These are phyloP conservation scores for Candida neerlandica DNA, from an alignment of 1,139 yeast genomes.

Conservation along the genomic window DNA sequence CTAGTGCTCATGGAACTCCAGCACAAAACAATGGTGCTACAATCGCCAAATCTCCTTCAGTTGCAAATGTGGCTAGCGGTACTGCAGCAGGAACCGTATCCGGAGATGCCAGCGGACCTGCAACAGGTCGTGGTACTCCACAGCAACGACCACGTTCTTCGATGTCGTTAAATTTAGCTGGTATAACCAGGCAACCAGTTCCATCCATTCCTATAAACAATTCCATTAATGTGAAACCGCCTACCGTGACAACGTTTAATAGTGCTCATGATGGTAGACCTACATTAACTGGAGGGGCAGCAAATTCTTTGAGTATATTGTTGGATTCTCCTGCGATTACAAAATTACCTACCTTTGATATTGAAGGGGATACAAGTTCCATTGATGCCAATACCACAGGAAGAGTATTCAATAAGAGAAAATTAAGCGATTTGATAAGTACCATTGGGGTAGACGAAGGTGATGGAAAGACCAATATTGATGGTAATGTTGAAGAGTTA, in stretches of 20 bases:
- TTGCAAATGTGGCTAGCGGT: constrained; percentile 7
- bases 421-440: constrained; percentile 80
- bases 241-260: constrained; percentile 62
- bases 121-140: constrained; percentile 11
- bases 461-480: constrained; percentile 85
- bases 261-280: constrained; percentile 62
- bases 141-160: constrained; percentile 14
- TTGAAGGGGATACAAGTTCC: constrained; percentile 29
- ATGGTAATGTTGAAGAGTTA: constrained; percentile 94
- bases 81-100: constrained; percentile 10
- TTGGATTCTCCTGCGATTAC: constrained; percentile 73
- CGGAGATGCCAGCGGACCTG: constrained; percentile 5
- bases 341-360: constrained; percentile 79
- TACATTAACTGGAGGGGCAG: constrained; percentile 83
- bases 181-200: constrained; percentile 64
- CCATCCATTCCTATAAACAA: constrained; percentile 76
- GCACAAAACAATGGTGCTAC: constrained; percentile 5
- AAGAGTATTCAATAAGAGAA: constrained; percentile 84
- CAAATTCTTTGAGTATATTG: constrained; percentile 62
- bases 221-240: constrained; percentile 64
- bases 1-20: constrained; percentile 7
- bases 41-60: constrained; percentile 2
- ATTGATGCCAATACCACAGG: constrained; percentile 48
- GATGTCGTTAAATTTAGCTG: constrained; percentile 27
- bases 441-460: constrained; percentile 85